phyloP scores from a whole-genome alignment of 176 grass and related monocot genomes.

The Hordeum vulgare region DNA sequence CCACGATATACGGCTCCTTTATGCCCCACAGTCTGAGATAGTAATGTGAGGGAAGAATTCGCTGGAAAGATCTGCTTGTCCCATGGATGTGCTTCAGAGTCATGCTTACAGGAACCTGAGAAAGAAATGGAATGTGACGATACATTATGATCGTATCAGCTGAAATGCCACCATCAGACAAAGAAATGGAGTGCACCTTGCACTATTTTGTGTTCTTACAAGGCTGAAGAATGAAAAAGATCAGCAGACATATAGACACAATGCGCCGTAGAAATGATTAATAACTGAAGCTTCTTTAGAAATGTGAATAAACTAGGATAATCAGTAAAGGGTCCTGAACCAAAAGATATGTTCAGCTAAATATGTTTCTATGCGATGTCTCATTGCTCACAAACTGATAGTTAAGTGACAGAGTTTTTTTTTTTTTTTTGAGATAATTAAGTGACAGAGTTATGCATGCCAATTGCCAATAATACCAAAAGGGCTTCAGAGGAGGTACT shows the following conservation, averaged over 20 bases:
- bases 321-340: neutral
- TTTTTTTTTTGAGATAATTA: too few relatives aligned
- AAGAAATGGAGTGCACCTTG: neutral
- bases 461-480: neutral
- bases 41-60: conserved; percentile 42
- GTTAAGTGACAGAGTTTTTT: too few relatives aligned
- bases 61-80: conserved; percentile 25
- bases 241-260: neutral
- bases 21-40: conserved; percentile 59
- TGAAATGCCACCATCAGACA: neutral
- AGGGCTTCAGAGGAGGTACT: neutral
- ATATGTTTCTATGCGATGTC: neutral
- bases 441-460: neutral
- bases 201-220: neutral
- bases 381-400: neutral
- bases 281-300: neutral
- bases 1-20: conserved; percentile 70
- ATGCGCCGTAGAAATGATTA: neutral
- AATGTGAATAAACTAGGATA: neutral
- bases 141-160: neutral
- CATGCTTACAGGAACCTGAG: conserved; percentile 47
- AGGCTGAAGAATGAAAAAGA: neutral
- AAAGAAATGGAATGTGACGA: neutral
- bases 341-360: neutral
- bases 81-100: conserved; percentile 23